Base-by-base conservation (phyloP, 495 filamentous ascomycete genomes). In the Immersiella caudata region DNA sequence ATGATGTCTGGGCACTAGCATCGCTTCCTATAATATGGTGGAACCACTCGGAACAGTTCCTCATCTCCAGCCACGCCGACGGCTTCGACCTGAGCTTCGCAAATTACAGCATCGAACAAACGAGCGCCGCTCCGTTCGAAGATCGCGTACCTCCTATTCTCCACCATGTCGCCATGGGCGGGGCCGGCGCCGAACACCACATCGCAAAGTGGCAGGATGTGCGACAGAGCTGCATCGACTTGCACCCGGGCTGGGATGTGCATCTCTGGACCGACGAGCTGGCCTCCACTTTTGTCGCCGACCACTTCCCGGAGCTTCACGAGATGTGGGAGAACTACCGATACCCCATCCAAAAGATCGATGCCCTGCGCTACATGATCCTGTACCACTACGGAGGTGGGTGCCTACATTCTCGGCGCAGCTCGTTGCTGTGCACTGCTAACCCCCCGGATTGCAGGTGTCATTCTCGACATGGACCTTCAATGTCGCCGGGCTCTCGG, bases 401-500 rank as follows among this genome's bases (percentile, higher is more conserved):
- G 66, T 49, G 29, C 20, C 22, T 24, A 26, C 35, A 20, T 46
- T 5, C 4, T 22, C 26, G n/a, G 14, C 58, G n/a, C 60, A 22
- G 40, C 14, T 1, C 2, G 36, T 26, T 24, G 0, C 14, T n/a
- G 25, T n/a, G 22, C 20, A 26, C 1, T 16, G 27, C 35, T 49
- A 11, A 16, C 35, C 49, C 0, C 27, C 18, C 27, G 26, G 21
- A 56, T 25, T 12, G 26, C 29, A 76, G 74, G 74, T 18, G 75
- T 77, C 46, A 71, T 81, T 27, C 67, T 81, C 7, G 79, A 81
- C 64, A 79, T 81, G 73, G 79, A 81, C 57, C 74, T 81, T 21
- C 73, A 78, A 49, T 81, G 79, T 72, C 73, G 71, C 36, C 73
- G 79, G 7, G 75, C 71, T 6, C 71, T 80, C 20, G 79, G 78